Evolutionary conservation across 495 filamentous ascomycete species (phyloP), one percentile per base, ranked within the genome.

Genomic region (Aspergillus campestris): DNA sequence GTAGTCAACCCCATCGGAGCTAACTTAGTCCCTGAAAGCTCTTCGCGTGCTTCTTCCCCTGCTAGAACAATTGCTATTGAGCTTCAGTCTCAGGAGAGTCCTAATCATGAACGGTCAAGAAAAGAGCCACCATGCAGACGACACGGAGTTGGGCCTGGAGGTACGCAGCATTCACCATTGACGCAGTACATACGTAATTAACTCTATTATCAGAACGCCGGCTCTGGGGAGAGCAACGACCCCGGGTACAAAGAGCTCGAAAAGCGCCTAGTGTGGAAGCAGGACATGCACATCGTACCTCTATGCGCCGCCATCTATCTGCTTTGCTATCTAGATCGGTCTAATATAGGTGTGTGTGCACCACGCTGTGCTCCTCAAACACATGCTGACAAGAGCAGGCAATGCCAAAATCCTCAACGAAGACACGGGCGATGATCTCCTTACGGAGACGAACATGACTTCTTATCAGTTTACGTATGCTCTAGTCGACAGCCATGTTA

Each of bases 371-470:
- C 8, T n/a, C 7, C 6, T 30, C 33, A 6, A 3, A 45, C 11
- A 6, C 7, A 29, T 31, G 14, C 11, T 28, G 7, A 39, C n/a
- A 6, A 34, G 12, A 32, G 34, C 38, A 67, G 68, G 72, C 52
- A 84, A 85, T 57, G 81, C 81, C 30, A 78, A 75, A 52, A 72
- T 83, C 15, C 68, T 84, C 47, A 86, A 86, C 56, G 59, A 67
- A 9, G 64, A 74, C 8, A 78, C 73, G 0, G 38, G 65, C 14
- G 67, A 85, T 62, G 82, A 85, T 60, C 72, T 85, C 51, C 72
- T 81, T 35, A 69, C 74, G 10, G 75, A 79, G 48, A 83, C 81
- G 8, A 52, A 71, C 41, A 81, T 83, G 63, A 76, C 75, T 7
- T 70, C 70, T 10, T 75, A 74, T 53, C 68, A 86, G 50, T 85